A percentile compares a stretch with the other conserved stretches of the same genome.
phyloP scores from a whole-genome alignment of 78 protist species.

The slime mould (Dictyostelium discoideum) region dicty_2.7 NC_007088.5:2271001-2271500 shows the following conservation, averaged over 20 bases:
- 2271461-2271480: conserved; percentile 33
- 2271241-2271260: not conserved
- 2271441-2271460: conserved; percentile 48
- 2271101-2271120: not conserved
- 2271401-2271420: conserved; percentile 23
- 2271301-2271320: conserved; percentile 33
- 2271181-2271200: not conserved
- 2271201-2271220: not conserved
- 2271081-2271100: not conserved
- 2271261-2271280: conserved; percentile 41
- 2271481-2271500: conserved; percentile 51
- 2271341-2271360: conserved; percentile 49
- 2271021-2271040: not conserved
- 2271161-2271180: not conserved
- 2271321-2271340: conserved; percentile 60
- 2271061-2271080: not conserved
- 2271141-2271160: not conserved
- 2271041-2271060: not conserved
- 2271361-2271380: conserved; percentile 46
- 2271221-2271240: not conserved
- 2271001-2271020: not conserved
- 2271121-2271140: not conserved
- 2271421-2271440: conserved; percentile 61
- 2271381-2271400: conserved; percentile 69
- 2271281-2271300: conserved; percentile 36